A percentile compares a stretch with the other conserved stretches of the same genome.
Conservation (phyloP, 1,139 yeast genomes). For the Lodderomyces parapsilosis region DNA sequence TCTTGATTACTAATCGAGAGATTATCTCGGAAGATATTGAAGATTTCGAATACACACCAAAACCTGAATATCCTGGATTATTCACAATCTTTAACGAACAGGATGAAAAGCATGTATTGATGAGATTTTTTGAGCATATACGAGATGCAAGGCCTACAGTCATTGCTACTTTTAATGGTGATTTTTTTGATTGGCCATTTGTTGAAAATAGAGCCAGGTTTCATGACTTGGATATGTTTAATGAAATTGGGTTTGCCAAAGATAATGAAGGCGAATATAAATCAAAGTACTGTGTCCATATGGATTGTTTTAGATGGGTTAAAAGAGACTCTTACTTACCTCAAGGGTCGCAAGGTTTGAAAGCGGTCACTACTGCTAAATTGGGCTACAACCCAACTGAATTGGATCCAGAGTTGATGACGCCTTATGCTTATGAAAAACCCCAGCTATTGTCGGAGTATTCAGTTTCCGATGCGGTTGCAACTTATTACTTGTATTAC, state of each 20-base stretch:
- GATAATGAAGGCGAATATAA: constrained; percentile 92
- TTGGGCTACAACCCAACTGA: constrained; percentile 96
- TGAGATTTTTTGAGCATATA: constrained; percentile 85
- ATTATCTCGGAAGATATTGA: constrained; percentile 93
- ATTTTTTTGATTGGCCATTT: constrained; percentile 99
- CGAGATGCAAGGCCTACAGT: constrained; percentile 89
- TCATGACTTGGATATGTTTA: constrained; percentile 86
- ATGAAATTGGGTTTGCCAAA: constrained; percentile 90
- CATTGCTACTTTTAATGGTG: constrained; percentile 97
- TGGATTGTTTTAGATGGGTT: constrained; percentile 99
- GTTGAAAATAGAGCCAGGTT: constrained; percentile 82
- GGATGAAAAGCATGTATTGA: constrained; percentile 73
- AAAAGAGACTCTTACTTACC: constrained; percentile 96
- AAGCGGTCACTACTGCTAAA: constrained; percentile 96
- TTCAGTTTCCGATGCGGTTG: constrained; percentile 99
- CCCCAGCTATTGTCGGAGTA: constrained; percentile 94
- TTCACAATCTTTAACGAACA: constrained; percentile 90
- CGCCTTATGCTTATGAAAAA: constrained; percentile 91
- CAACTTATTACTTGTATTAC: constrained; percentile 93
- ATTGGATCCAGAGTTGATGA: constrained; percentile 96
- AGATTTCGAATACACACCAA: constrained; percentile 97
- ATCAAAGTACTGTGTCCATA: constrained; percentile 88
- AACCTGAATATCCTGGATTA: constrained; percentile 89
- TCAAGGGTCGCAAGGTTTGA: constrained; percentile 97
- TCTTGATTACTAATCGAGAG: constrained; percentile 87